phyloP scores from a whole-genome alignment of 2,329 filamentous ascomycete species.

The Cadophora luteo-olivacea region DNA sequence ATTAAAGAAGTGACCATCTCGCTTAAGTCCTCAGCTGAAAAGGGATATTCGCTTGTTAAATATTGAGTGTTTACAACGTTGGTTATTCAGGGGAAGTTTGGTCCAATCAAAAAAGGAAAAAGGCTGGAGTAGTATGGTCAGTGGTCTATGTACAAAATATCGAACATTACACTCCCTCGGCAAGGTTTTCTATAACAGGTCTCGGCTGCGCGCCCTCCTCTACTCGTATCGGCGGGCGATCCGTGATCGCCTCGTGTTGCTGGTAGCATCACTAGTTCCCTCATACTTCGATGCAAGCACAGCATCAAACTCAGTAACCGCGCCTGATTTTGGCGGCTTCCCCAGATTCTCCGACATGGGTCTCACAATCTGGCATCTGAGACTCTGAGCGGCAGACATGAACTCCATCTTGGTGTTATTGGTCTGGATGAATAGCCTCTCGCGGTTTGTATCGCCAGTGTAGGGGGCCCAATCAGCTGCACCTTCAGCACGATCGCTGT shows the following conservation, averaged over 20 bases:
- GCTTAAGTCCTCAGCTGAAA: not conserved
- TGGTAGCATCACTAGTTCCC: not conserved
- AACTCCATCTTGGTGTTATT: conserved; percentile 10
- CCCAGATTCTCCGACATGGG: conserved; percentile 7
- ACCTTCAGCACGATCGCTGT: conserved; percentile 46
- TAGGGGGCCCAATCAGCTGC: not conserved
- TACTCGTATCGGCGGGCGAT: not conserved
- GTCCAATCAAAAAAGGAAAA: too few relatives aligned
- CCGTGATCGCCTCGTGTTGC: not conserved
- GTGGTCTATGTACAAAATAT: not conserved
- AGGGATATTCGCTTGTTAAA: not conserved
- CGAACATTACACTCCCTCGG: not conserved
- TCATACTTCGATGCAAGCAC: conserved; percentile 3
- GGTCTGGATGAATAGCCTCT: conserved; percentile 1
- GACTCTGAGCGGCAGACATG: conserved; percentile 5
- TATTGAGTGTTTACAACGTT: not conserved
- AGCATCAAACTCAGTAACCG: not conserved
- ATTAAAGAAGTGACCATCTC: not conserved
- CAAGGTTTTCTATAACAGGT: not conserved
- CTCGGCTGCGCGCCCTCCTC: not conserved
- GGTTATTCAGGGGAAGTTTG: too few relatives aligned
- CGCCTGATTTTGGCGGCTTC: not conserved
- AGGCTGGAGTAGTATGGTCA: too few relatives aligned
- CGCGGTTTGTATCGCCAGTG: not conserved
- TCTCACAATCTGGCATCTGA: conserved; percentile 2